These are phyloP conservation scores for Neospermospora avenae DNA, from an alignment of 2,329 filamentous ascomycete genomes.

Conservation along the genomic window DNA sequence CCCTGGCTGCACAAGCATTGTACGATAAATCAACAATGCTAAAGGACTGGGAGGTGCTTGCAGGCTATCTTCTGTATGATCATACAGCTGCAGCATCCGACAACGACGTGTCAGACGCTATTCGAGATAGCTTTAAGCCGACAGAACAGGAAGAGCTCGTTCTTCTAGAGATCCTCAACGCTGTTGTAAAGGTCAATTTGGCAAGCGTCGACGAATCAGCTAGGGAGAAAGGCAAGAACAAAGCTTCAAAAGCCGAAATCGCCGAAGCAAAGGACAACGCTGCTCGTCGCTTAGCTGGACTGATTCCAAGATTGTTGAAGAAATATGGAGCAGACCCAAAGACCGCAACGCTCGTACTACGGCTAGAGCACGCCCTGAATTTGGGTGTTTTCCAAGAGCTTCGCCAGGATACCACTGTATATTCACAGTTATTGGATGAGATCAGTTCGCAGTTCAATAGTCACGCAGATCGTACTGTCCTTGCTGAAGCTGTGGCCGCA, in stretches of 20 bases:
- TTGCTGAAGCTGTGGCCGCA: constrained; percentile 78
- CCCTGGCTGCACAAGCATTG: constrained; percentile 79
- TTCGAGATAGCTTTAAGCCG: constrained; percentile 32
- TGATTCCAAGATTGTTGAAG: constrained; percentile 82
- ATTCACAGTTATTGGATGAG: constrained; percentile 79
- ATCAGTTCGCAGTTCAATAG: constrained; percentile 91
- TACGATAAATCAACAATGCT: constrained; percentile 80
- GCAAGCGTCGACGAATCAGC: constrained; percentile 63
- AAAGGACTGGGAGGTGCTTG: constrained; percentile 81
- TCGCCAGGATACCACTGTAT: constrained; percentile 78
- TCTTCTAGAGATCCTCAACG: constrained; percentile 81
- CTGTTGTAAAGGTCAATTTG: constrained; percentile 73
- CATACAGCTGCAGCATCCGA: constrained; percentile 67
- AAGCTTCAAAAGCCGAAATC: constrained; percentile 55
- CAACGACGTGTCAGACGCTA: constrained; percentile 58
- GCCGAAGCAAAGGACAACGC: constrained; percentile 73
- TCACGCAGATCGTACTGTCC: constrained; percentile 82
- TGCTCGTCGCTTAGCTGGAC: constrained; percentile 70
- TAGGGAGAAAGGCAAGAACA: constrained; percentile 52
- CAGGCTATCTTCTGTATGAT: constrained; percentile 89
- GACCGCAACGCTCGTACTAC: constrained; percentile 80
- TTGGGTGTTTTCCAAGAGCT: constrained; percentile 85
- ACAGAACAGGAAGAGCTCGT: constrained; percentile 67
- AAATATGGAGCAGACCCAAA: constrained; percentile 90
- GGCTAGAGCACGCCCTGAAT: constrained; percentile 82